Percentiles rank a stretch among this genome's conserved stretches.
Evolutionary conservation across 768 basidiomycete species (phyloP).

Genomic region (Mycena belliarum): DNA sequence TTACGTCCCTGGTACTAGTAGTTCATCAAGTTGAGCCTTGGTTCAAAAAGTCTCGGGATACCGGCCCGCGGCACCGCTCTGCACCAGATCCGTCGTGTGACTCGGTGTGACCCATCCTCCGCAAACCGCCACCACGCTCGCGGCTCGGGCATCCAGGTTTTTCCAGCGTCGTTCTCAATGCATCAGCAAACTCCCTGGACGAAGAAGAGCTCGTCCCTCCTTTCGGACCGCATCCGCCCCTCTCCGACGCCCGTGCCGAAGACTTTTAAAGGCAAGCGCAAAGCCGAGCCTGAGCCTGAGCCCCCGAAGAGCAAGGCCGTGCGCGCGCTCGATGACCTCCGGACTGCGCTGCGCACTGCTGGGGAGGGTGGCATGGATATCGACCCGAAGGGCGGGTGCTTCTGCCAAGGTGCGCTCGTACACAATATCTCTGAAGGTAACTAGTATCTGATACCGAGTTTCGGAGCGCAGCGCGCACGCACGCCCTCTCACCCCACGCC

Average conservation of each 20-base stretch:
- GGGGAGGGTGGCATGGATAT: conserved; percentile 33
- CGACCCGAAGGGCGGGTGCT: conserved; percentile 68
- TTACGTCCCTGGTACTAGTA: no score
- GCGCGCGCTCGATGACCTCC: conserved; percentile 46
- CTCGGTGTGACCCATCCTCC: no score
- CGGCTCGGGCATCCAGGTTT: no score
- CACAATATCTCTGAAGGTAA: neutral
- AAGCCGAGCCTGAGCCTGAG: conserved; percentile 2
- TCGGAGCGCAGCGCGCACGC: conserved; percentile 61
- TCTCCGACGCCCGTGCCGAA: conserved; percentile 13
- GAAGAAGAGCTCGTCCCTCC: conserved; percentile 44
- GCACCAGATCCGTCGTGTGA: no score
- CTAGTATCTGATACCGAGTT: neutral
- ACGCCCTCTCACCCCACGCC: conserved; percentile 56
- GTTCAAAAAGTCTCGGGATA: no score
- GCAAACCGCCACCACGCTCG: no score
- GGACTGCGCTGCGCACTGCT: conserved; percentile 31
- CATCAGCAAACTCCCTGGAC: conserved; percentile 45
- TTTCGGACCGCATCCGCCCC: conserved; percentile 56
- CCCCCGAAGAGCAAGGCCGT: conserved; percentile 52
- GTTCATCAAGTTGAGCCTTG: no score
- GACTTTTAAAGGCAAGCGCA: conserved; percentile 34
- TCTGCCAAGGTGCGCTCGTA: conserved; percentile 61
- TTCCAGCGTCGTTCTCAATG: no score
- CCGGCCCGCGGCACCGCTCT: no score